Evolutionary conservation across 495 filamentous ascomycete species (phyloP).

Genomic region (Penicillium cinerascens): DNA sequence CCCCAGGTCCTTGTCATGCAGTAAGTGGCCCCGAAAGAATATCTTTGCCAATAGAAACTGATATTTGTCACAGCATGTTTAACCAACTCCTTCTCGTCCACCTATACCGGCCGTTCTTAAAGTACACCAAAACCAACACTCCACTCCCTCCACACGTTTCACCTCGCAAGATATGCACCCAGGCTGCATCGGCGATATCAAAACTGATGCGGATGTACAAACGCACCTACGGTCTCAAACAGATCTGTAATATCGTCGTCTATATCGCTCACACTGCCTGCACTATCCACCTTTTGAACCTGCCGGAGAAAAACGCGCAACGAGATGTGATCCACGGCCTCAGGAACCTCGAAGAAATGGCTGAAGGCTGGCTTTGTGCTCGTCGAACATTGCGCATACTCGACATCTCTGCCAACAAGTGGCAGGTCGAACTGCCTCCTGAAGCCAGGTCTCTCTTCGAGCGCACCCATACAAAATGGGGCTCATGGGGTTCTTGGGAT

Average conservation of each 20-base stretch:
- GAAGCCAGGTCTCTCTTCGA: conserved; percentile 73
- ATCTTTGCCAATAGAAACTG: conserved; percentile 16
- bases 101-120: conserved; percentile 93
- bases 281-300: conserved; percentile 90
- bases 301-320: conserved; percentile 83
- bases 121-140: conserved; percentile 75
- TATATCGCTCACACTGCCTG: conserved; percentile 93
- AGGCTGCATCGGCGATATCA: conserved; percentile 82
- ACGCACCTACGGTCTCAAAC: conserved; percentile 80
- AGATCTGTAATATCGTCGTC: conserved; percentile 92
- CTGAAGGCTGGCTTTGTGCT: conserved; percentile 90
- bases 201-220: conserved; percentile 92
- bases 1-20: conserved; percentile 92
- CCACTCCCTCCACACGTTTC: conserved; percentile 86
- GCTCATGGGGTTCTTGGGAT: conserved; percentile 45
- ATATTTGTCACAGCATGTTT: conserved; percentile 72
- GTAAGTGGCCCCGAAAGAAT: conserved; percentile 50
- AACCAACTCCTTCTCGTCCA: conserved; percentile 96
- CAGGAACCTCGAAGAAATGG: conserved; percentile 94
- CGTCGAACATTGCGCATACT: conserved; percentile 81
- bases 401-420: conserved; percentile 78
- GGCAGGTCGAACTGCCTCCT: conserved; percentile 81
- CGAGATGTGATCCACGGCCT: conserved; percentile 87
- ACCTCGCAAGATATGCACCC: conserved; percentile 83
- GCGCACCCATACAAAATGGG: conserved; percentile 58